Conservation (phyloP, 1,139 yeast species). For the Scheffersomyces illinoinensis region DNA sequence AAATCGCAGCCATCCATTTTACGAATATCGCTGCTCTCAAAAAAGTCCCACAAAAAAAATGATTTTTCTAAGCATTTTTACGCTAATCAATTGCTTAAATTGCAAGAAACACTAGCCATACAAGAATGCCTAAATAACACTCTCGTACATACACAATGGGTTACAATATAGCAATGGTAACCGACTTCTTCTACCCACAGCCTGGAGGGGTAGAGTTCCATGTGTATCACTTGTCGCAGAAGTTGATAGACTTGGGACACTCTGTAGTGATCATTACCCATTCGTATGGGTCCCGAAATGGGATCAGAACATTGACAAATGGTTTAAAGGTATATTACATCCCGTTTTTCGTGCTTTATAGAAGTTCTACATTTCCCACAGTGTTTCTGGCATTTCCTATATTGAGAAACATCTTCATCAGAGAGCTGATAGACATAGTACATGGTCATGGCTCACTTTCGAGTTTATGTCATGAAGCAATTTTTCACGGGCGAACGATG, state of each 20-base stretch:
- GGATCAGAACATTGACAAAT: conserved; percentile 78
- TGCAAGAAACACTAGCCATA: neutral
- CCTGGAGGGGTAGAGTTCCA: conserved; percentile 98
- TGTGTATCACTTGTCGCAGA: conserved; percentile 78
- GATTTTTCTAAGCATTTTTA: neutral
- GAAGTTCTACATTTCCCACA: conserved; percentile 87
- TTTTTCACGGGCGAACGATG: conserved; percentile 90
- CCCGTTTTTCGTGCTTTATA: conserved; percentile 74
- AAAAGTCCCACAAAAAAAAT: too few relatives aligned
- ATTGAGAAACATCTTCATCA: conserved; percentile 75
- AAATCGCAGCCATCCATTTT: too few relatives aligned
- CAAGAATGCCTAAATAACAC: neutral
- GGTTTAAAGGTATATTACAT: conserved; percentile 93
- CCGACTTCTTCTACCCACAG: conserved; percentile 97
- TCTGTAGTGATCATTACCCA: conserved; percentile 91
- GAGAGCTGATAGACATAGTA: conserved; percentile 84
- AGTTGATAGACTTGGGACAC: conserved; percentile 82
- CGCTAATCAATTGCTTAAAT: neutral
- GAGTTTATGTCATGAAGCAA: conserved; percentile 84
- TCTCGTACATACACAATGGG: conserved; percentile 8
- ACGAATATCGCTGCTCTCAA: too few relatives aligned
- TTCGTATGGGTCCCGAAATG: conserved; percentile 78
- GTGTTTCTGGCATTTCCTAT: conserved; percentile 88
- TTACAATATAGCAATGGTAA: conserved; percentile 72
- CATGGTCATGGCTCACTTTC: conserved; percentile 96